phyloP scores from a whole-genome alignment of 2,329 filamentous ascomycete species.

The Diplodia mutila region DNA sequence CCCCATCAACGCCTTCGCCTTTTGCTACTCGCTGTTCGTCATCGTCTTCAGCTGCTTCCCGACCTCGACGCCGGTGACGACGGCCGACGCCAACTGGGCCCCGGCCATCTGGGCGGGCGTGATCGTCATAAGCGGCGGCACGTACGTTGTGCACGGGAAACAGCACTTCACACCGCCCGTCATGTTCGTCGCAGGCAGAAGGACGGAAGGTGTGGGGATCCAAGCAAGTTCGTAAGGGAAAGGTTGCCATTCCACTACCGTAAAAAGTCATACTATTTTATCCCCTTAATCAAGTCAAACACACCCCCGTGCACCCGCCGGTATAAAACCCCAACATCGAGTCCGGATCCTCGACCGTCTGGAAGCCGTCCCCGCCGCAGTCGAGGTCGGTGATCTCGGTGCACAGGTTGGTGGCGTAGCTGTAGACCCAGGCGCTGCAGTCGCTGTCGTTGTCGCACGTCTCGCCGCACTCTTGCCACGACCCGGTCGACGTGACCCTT shows the following conservation, averaged over 20 bases:
- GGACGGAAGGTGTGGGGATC: constrained; percentile 8
- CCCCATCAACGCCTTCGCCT: constrained; percentile 27
- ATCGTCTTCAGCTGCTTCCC: constrained; percentile 27
- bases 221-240: constrained; percentile 13
- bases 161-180: constrained; percentile 28
- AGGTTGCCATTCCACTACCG: too few relatives aligned
- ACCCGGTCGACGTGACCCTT: not conserved
- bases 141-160: constrained; percentile 24
- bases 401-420: not conserved
- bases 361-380: not conserved
- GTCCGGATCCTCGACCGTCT: not conserved
- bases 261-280: too few relatives aligned
- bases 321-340: not conserved
- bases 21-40: constrained; percentile 25
- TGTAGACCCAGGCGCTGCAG: constrained; percentile 3
- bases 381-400: not conserved
- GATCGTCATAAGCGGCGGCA: not conserved
- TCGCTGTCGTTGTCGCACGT: constrained; percentile 11
- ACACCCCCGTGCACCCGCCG: not conserved
- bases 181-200: constrained; percentile 27
- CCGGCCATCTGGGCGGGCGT: constrained; percentile 27
- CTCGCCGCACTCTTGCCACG: constrained; percentile 5
- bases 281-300: not conserved
- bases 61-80: constrained; percentile 3
- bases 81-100: constrained; percentile 28